phyloP scores from a whole-genome alignment of 148 eudicot species.

The Pouteria glomerata region DNA sequence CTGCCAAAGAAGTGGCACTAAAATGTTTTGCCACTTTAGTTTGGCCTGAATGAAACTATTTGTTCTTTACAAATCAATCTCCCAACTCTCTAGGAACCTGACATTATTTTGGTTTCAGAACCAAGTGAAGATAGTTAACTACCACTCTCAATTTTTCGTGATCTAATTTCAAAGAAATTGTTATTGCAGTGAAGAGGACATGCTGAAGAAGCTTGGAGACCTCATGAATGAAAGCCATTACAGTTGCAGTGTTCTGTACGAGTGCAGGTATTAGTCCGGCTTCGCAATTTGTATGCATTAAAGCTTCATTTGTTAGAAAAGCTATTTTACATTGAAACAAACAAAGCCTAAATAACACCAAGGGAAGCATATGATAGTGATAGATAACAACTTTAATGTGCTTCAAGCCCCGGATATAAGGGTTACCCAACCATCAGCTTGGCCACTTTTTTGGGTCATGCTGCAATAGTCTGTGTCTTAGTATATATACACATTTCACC shows the following conservation, averaged over 20 bases:
- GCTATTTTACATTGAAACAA: no score
- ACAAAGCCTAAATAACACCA: no score
- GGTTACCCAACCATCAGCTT: background rate
- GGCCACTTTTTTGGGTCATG: background rate
- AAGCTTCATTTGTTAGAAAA: no score
- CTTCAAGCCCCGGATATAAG: background rate
- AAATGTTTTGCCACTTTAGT: no score
- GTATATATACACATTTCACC: no score
- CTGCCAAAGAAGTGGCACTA: no score
- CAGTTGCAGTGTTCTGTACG: conserved; percentile 93
- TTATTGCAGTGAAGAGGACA: conserved; percentile 83
- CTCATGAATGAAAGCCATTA: conserved; percentile 94
- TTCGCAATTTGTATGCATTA: background rate
- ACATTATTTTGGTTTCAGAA: background rate
- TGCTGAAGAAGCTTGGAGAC: conserved; percentile 88
- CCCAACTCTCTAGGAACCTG: no score
- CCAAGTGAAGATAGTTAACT: background rate
- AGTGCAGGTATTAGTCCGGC: conserved; percentile 74
- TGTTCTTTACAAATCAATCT: no score
- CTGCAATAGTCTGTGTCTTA: background rate
- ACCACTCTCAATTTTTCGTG: background rate
- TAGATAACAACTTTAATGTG: background rate
- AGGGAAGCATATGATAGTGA: no score
- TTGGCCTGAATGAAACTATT: no score
- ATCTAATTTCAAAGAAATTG: conserved; percentile 5